phyloP scores from a whole-genome alignment of 73 alveolate species.

The Paramecium primaurelia region DNA sequence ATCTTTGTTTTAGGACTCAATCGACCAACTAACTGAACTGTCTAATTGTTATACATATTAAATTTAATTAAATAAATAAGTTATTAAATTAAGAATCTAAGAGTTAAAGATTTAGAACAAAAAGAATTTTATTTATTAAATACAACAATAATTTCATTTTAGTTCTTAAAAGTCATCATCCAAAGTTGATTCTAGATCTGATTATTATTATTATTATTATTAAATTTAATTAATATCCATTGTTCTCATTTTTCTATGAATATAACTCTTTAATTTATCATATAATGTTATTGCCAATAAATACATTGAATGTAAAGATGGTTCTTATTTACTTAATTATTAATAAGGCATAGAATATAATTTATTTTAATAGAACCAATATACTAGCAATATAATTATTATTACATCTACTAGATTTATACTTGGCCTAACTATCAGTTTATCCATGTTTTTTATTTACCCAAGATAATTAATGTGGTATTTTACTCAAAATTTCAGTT shows the following conservation, averaged over 20 bases:
- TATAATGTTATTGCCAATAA: neutral
- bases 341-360: constrained; percentile 5
- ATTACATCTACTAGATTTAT: constrained; percentile 49
- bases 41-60: neutral
- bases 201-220: neutral
- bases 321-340: constrained; percentile 18
- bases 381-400: neutral
- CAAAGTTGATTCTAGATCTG: neutral
- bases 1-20: constrained; percentile 5
- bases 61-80: neutral
- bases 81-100: neutral
- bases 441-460: constrained; percentile 32
- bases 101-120: neutral
- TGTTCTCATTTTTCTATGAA: constrained; percentile 15
- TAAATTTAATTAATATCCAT: neutral
- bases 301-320: neutral
- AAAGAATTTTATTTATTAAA: neutral
- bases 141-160: neutral
- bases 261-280: constrained; percentile 25
- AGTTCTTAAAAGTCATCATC: constrained; percentile 4
- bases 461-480: constrained; percentile 34
- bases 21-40: constrained; percentile 47
- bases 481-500: neutral
- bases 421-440: neutral
- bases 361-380: constrained; percentile 44